Percentiles rank a stretch among this genome's conserved stretches.
Conservation (phyloP, 2,329 filamentous ascomycete species). For the Thielaviopsis populi region DNA sequence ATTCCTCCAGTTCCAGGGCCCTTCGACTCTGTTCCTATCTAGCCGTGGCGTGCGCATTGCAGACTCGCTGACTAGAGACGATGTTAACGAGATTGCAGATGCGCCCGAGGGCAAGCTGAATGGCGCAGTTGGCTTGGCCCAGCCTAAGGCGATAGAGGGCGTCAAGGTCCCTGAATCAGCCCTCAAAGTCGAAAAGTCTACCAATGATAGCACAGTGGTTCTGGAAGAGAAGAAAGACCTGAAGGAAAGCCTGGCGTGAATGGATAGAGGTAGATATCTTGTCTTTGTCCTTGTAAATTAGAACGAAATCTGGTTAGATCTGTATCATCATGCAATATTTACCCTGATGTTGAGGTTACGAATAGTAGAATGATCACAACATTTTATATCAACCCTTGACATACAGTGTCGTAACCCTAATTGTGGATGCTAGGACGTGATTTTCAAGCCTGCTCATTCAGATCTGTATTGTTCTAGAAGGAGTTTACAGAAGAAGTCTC, state of each 20-base stretch:
- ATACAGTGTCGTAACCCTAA: too few relatives aligned
- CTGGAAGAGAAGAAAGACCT: slow-evolving; percentile 46
- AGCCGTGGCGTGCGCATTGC: slow-evolving; percentile 66
- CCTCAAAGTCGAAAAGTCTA: slow-evolving; percentile 42
- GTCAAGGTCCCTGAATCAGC: slow-evolving; percentile 22
- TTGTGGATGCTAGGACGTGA: too few relatives aligned
- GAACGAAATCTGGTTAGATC: not conserved
- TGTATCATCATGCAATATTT: not conserved
- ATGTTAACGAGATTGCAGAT: slow-evolving; percentile 85
- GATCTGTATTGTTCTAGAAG: too few relatives aligned
- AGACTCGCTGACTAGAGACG: slow-evolving; percentile 60
- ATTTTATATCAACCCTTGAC: too few relatives aligned
- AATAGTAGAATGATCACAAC: too few relatives aligned
- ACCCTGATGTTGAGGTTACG: not conserved
- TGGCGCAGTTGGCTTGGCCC: slow-evolving; percentile 35
- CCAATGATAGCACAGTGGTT: slow-evolving; percentile 48
- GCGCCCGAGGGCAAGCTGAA: slow-evolving; percentile 56
- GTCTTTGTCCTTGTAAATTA: slow-evolving; percentile 12
- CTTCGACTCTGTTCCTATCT: slow-evolving; percentile 72
- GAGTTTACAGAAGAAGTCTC: too few relatives aligned
- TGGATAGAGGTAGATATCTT: not conserved
- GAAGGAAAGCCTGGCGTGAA: slow-evolving; percentile 37
- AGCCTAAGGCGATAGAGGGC: slow-evolving; percentile 23
- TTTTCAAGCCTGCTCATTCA: too few relatives aligned
- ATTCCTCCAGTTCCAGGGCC: slow-evolving; percentile 81